Conservation (phyloP, 73 alveolate species). For the Paramecium bursaria region DNA sequence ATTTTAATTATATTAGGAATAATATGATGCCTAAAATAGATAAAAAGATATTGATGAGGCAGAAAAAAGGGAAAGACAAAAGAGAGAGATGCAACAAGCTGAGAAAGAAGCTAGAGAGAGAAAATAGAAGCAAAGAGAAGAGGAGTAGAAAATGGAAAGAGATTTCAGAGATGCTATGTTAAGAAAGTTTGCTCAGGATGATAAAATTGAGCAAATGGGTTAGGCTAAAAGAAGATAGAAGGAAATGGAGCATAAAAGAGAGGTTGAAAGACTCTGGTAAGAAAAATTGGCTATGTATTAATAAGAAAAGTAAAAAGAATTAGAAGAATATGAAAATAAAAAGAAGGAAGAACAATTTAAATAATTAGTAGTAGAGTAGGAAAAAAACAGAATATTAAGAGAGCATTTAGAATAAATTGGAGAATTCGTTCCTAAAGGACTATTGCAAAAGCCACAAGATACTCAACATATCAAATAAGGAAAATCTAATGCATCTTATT, state of each 20-base stretch:
- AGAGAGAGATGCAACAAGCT: slow-evolving; percentile 66
- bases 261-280: slow-evolving; percentile 70
- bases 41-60: slow-evolving; percentile 69
- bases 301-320: slow-evolving; percentile 60
- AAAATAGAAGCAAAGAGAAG: slow-evolving; percentile 61
- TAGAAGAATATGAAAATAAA: slow-evolving; percentile 57
- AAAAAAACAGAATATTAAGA: slow-evolving; percentile 56
- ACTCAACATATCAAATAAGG: slow-evolving; percentile 55
- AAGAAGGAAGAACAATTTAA: slow-evolving; percentile 54
- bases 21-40: slow-evolving; percentile 66
- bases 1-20: slow-evolving; percentile 62
- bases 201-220: slow-evolving; percentile 63
- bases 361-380: slow-evolving; percentile 47
- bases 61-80: slow-evolving; percentile 63
- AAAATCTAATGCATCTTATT: slow-evolving; percentile 50
- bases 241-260: slow-evolving; percentile 69
- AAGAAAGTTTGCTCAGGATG: slow-evolving; percentile 69
- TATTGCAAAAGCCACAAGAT: slow-evolving; percentile 57
- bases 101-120: slow-evolving; percentile 58
- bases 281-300: slow-evolving; percentile 63
- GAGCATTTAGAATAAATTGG: slow-evolving; percentile 63
- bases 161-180: slow-evolving; percentile 69
- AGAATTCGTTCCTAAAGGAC: slow-evolving; percentile 70
- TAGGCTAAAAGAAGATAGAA: slow-evolving; percentile 65
- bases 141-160: slow-evolving; percentile 68